Evolutionary conservation across 2,329 filamentous ascomycete species (phyloP).

Genomic region (Alternaria metachromatica): DNA sequence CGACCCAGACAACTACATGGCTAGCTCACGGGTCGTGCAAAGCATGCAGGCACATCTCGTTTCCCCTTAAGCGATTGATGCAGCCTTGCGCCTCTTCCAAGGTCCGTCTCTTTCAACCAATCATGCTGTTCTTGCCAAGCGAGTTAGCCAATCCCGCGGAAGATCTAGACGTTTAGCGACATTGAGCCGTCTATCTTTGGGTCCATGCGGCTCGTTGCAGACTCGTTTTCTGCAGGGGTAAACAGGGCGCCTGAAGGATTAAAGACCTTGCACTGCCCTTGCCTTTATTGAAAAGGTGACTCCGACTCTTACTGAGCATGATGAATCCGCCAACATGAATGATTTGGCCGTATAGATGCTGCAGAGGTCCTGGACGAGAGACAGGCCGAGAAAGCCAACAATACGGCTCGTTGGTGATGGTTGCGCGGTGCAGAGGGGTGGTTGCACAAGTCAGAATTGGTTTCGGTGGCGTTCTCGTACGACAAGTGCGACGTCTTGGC

Average conservation of each 20-base stretch:
- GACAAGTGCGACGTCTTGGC: conserved; percentile 16
- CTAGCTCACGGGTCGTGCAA: conserved; percentile 29
- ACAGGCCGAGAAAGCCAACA: not conserved
- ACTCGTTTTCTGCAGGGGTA: conserved; percentile 14
- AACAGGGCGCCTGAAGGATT: conserved; percentile 18
- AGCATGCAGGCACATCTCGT: conserved; percentile 22
- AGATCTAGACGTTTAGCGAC: conserved; percentile 22
- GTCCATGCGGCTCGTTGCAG: conserved; percentile 12
- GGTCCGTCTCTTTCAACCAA: conserved; percentile 12
- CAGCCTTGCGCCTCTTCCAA: conserved; percentile 24
- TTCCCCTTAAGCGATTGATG: conserved; percentile 22
- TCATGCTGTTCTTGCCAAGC: conserved; percentile 13
- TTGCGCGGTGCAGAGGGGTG: not conserved
- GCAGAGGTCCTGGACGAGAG: not conserved
- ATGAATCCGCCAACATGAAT: not conserved
- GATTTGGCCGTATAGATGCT: not conserved
- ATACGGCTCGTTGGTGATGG: not conserved
- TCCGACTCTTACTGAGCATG: not conserved
- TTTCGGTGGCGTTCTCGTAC: conserved; percentile 13
- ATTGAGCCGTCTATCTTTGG: conserved; percentile 28
- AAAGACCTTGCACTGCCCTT: conserved; percentile 17
- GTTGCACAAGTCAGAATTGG: not conserved
- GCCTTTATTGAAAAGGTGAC: conserved; percentile 17
- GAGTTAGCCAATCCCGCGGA: conserved; percentile 6
- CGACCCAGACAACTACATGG: conserved; percentile 12